Evolutionary conservation across 2,329 filamentous ascomycete genomes (phyloP).

Genomic region (Cephalotrichum gorgonifer): DNA sequence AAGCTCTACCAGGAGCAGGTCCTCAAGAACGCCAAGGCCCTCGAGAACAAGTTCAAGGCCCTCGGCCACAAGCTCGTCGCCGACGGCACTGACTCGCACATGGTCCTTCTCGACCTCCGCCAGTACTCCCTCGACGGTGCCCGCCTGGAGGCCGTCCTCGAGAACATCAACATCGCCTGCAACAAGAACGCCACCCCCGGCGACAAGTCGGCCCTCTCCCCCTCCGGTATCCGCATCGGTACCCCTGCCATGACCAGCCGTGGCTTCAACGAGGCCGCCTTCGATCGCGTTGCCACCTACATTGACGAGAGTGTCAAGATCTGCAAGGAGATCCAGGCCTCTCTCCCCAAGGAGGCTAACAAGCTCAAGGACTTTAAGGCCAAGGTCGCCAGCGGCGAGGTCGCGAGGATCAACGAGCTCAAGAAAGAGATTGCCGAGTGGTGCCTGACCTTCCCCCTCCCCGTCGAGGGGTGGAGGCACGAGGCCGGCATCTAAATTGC

Average conservation of each 20-base stretch:
- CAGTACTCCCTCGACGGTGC: constrained; percentile 81
- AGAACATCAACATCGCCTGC: constrained; percentile 97
- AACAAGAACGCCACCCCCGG: constrained; percentile 99
- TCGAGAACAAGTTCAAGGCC: constrained; percentile 74
- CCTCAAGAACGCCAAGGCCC: constrained; percentile 82
- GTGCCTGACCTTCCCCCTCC: constrained; percentile 86
- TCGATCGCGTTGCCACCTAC: constrained; percentile 80
- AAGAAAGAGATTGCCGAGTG: constrained; percentile 84
- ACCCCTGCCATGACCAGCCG: constrained; percentile 95
- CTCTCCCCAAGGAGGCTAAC: constrained; percentile 92
- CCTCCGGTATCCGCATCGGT: constrained; percentile 89
- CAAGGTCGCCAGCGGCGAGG: constrained; percentile 69
- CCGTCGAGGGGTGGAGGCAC: constrained; percentile 62
- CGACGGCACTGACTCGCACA: constrained; percentile 93
- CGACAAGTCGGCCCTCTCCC: constrained; percentile 93
- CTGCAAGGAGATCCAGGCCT: constrained; percentile 74
- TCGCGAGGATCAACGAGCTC: constrained; percentile 73
- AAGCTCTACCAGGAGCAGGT: constrained; percentile 90
- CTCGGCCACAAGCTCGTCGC: constrained; percentile 92
- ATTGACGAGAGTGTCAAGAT: constrained; percentile 85
- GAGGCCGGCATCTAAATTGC: constrained; percentile 44
- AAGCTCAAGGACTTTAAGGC: constrained; percentile 99
- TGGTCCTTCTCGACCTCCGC: constrained; percentile 91
- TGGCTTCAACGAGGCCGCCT: constrained; percentile 87
- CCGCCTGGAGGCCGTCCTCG: constrained; percentile 88